Base-by-base conservation (phyloP, 2,329 filamentous ascomycete species). In the Aaosphaeria arxii region DNA sequence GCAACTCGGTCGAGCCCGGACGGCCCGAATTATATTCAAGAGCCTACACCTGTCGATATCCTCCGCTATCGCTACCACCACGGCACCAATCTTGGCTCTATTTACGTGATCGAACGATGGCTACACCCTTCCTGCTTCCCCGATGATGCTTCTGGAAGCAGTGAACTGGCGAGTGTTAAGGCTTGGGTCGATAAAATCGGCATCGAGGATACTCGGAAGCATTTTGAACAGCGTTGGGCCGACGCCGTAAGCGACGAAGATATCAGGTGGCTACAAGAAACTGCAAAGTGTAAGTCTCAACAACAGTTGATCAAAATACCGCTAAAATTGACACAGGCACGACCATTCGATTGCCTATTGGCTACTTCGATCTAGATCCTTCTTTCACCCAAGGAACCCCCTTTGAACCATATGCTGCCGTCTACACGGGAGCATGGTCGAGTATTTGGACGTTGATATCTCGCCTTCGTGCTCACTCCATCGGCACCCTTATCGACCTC, bases 91-190 rank as follows among this genome's bases (percentile, higher is more conserved):
- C 70, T 85, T 3, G 81, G 82, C 38, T 77, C 77, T 7, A 72
- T 83, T 41, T 85, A 82, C 61, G 75, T 83, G n/a, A 74, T 83
- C 4, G 82, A 84, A 58, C 73, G 76, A 61, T 84, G 81, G 81
- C 71, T 84, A 4, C 75, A 72, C 39, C 66, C 68, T 2, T 75
- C 70, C 47, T 76, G 80, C 61, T 83, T 79, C 53, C 72, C 74
- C 2, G 61, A 70, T 1, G 66, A 66, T 9, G 62, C 71, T 6
- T 54, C 61, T 38, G 73, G 71, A 5, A 71, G 71, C 11, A 77
- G 74, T 50, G 82, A 84, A 58, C 66, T 83, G 9, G 78, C 76
- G 51, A 76, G 78, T 44, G 76, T 79, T 2, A 74, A 72, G 41
- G 71, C 71, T 36, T 77, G 72, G 55, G 65, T 82, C 24, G 67